Evolutionary conservation across 2,329 filamentous ascomycete genomes (phyloP).

Genomic region (Ustilaginoidea virens): DNA sequence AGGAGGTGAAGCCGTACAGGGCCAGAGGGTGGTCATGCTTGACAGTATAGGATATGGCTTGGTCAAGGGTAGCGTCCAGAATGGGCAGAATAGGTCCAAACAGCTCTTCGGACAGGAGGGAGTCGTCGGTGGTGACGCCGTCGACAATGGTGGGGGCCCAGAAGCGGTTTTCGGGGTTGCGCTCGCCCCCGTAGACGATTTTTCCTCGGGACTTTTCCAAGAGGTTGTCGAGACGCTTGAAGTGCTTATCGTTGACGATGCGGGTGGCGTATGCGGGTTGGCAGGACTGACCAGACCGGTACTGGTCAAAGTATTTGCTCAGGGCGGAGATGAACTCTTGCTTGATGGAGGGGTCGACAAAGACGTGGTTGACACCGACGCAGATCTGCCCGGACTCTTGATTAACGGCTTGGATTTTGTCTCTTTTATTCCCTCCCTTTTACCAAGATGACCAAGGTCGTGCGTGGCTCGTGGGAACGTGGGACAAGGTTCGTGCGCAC

Average conservation of each 20-base stretch:
- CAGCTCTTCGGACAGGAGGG: slow-evolving; percentile 27
- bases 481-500: not conserved
- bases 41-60: slow-evolving; percentile 15
- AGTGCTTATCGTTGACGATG: slow-evolving; percentile 28
- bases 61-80: slow-evolving; percentile 15
- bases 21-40: slow-evolving; percentile 20
- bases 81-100: slow-evolving; percentile 28
- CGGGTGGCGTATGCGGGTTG: slow-evolving; percentile 8
- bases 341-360: slow-evolving; percentile 23
- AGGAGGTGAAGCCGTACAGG: slow-evolving; percentile 24
- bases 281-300: slow-evolving; percentile 3
- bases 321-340: slow-evolving; percentile 20
- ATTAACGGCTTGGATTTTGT: slow-evolving; percentile 9
- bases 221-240: slow-evolving; percentile 21
- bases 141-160: slow-evolving; percentile 23
- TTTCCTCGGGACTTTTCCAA: slow-evolving; percentile 20
- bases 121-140: slow-evolving; percentile 18
- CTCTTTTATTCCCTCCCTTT: too few relatives aligned
- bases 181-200: slow-evolving; percentile 19
- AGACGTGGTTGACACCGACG: slow-evolving; percentile 23
- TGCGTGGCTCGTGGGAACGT: too few relatives aligned
- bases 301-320: slow-evolving; percentile 16
- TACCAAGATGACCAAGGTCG: too few relatives aligned
- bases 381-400: slow-evolving; percentile 13
- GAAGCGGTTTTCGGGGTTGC: slow-evolving; percentile 13